Base-by-base conservation (phyloP, 176 grass and related monocot genomes). In the Oropetium thomaeum region DNA sequence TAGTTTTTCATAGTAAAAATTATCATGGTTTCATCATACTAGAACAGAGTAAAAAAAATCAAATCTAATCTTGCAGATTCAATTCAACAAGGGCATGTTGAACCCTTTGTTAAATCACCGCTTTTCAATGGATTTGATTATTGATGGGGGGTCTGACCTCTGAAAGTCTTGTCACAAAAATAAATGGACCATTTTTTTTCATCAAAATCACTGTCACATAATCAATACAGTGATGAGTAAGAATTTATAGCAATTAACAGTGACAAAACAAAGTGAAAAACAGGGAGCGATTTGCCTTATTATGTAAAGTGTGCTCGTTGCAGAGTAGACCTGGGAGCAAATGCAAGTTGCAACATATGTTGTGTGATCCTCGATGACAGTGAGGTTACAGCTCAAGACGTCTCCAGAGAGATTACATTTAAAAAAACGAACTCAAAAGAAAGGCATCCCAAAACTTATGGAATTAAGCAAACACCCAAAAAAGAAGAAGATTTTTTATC, bases 361-460 rank as follows among this genome's bases (percentile, higher is more conserved):
- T 72, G 41, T 22, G 8, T 62, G 23, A 71, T 63, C 54, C 29
- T 51, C 9, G 8, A 63, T 63, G 55, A 63, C 74, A 77, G 22
- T 43, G 47, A 72, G 28, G 29, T 37, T 69, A 41, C 65, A 70
- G n/a, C 55, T 45, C 55, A 86, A 12, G 35, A 70, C 10, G 59
- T 1, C 62, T 31, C 25, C n/a, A 55, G 34, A 64, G 57, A 68
- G n/a, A n/a, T n/a, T n/a, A n/a, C n/a, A n/a, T n/a, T 38, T 7
- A 38, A 27, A 14, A 42, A 58, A 23, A 33, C 60, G 32, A 39
- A 76, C 65, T 45, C 45, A 19, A 41, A 87, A 79, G 61, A 62
- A 74, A 83, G 27, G 32, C 43, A 51, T 4, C 5, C 32, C 29
- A 45, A 45, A 71, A 83, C 74, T 87, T 78, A 47, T 73, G 68